Percentiles rank a stretch among this genome's conserved stretches.
These are phyloP conservation scores for Geranium rotundifolium DNA, from an alignment of 345 rosid genomes.

Conservation along the genomic window DNA sequence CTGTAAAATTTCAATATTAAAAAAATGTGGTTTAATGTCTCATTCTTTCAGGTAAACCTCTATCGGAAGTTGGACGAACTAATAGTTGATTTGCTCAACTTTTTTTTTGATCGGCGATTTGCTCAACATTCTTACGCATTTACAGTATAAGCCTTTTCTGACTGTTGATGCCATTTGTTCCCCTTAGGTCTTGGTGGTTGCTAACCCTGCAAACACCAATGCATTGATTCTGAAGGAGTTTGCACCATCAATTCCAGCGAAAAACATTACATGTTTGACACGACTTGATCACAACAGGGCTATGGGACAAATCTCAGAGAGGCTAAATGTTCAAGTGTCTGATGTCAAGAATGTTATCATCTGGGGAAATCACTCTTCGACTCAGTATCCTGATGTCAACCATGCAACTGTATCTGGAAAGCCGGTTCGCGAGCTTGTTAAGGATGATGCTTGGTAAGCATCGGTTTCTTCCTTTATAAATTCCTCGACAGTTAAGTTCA, in stretches of 20 bases:
- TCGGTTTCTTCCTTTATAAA: not conserved
- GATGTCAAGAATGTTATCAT: slow-evolving; percentile 91
- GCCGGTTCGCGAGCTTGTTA: slow-evolving; percentile 72
- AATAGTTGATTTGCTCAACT: too few species aligned
- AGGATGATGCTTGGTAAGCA: slow-evolving; percentile 70
- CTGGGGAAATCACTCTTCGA: slow-evolving; percentile 98
- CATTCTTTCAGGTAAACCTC: too few species aligned
- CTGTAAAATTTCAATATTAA: too few species aligned
- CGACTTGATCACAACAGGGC: slow-evolving; percentile 99
- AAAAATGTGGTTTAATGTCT: too few species aligned
- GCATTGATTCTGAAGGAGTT: slow-evolving; percentile 95
- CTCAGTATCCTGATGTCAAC: slow-evolving; percentile 97
- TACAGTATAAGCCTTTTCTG: not conserved
- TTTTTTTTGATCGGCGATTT: too few species aligned
- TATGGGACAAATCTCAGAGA: slow-evolving; percentile 92
- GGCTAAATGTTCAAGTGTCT: slow-evolving; percentile 67
- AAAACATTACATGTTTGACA: slow-evolving; percentile 89
- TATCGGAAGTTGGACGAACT: too few species aligned
- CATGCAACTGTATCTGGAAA: slow-evolving; percentile 80
- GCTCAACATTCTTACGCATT: too few species aligned
- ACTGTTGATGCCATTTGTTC: not conserved
- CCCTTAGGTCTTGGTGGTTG: slow-evolving; percentile 86
- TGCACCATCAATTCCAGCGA: slow-evolving; percentile 92
- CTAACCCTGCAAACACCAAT: slow-evolving; percentile 97
- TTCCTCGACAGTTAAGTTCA: not conserved